phyloP scores from a whole-genome alignment of 805 yeast species.

The Isabelozyma gotoi region DNA sequence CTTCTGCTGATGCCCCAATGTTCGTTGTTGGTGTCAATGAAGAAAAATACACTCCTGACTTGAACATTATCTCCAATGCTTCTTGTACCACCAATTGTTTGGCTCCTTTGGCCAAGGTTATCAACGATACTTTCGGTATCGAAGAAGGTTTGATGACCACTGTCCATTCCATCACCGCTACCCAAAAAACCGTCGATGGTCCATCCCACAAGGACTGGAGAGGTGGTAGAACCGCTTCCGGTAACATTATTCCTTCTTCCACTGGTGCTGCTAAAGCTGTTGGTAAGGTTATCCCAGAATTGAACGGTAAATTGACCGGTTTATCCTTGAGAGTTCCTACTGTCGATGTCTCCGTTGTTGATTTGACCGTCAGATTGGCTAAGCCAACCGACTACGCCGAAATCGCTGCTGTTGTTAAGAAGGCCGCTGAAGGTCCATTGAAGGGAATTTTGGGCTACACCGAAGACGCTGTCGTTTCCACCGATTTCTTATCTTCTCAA shows the following conservation, averaged over 20 bases:
- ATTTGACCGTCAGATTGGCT: conserved; percentile 33
- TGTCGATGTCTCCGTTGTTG: conserved; percentile 35
- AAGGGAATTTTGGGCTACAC: conserved; percentile 37
- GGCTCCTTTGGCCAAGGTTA: conserved; percentile 38
- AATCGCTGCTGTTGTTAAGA: conserved; percentile 29
- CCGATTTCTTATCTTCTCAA: conserved; percentile 29
- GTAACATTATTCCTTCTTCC: conserved; percentile 36
- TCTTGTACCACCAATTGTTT: conserved; percentile 39
- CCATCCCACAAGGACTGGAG: conserved; percentile 41
- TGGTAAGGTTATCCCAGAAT: conserved; percentile 36
- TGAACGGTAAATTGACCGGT: conserved; percentile 38
- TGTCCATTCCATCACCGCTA: conserved; percentile 37
- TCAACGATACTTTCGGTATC: conserved; percentile 33
- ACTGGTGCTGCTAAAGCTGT: conserved; percentile 40
- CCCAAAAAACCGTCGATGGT: conserved; percentile 38
- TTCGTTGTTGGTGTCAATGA: conserved; percentile 36
- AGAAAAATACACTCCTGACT: conserved; percentile 32
- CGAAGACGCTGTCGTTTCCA: conserved; percentile 34
- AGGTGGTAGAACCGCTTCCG: conserved; percentile 39
- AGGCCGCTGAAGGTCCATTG: conserved; percentile 30
- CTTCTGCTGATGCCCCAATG: conserved; percentile 37
- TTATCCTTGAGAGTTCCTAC: conserved; percentile 37
- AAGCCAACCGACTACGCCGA: conserved; percentile 32
- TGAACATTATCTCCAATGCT: conserved; percentile 33
- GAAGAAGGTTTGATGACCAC: conserved; percentile 39